Conservation (phyloP, 2,329 filamentous ascomycete species). For the Zasmidium cellare region DNA sequence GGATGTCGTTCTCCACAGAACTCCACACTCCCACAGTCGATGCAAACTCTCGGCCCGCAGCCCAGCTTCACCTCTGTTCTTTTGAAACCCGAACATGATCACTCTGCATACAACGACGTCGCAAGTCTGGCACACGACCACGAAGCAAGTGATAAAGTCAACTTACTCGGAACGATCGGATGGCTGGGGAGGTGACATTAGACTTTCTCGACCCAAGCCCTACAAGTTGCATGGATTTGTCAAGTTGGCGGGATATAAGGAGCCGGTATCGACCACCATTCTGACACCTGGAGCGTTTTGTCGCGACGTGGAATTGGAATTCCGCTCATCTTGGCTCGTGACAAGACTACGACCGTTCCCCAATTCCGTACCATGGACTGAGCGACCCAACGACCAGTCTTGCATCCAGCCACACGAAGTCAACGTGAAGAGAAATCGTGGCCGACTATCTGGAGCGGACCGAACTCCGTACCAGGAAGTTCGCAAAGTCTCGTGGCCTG, state of each 20-base stretch:
- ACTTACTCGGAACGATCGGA: neutral
- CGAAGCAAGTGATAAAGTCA: neutral
- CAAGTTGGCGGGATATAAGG: neutral
- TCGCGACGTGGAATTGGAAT: neutral
- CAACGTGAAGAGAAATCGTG: neutral
- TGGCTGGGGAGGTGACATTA: neutral
- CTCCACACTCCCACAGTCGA: neutral
- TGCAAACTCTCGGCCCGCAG: neutral
- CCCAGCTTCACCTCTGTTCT: neutral
- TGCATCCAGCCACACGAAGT: neutral
- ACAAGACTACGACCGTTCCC: neutral
- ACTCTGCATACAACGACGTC: neutral
- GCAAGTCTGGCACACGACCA: neutral
- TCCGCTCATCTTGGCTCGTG: neutral
- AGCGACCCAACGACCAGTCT: neutral
- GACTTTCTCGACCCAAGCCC: neutral
- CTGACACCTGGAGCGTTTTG: neutral
- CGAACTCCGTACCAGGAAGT: neutral
- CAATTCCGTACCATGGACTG: neutral
- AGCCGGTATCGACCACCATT: neutral
- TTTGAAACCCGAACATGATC: too few species aligned
- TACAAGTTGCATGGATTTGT: neutral
- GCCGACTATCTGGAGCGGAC: neutral
- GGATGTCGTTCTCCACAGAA: conserved; percentile 1
- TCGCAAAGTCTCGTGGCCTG: neutral